phyloP scores from a whole-genome alignment of 2,329 filamentous ascomycete species.

The Colletotrichum costaricense region DNA sequence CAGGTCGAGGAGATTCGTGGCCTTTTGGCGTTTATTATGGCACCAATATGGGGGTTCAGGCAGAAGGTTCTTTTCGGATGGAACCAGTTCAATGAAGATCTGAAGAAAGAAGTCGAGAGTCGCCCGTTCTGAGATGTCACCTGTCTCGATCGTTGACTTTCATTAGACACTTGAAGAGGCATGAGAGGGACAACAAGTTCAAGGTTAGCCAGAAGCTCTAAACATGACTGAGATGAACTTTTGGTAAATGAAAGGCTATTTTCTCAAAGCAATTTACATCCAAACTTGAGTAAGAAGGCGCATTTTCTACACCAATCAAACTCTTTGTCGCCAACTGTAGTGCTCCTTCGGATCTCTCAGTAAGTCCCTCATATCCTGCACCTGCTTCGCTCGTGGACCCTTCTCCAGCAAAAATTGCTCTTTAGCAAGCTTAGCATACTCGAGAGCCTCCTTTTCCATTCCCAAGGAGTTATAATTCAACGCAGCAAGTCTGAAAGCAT shows the following conservation, averaged over 20 bases:
- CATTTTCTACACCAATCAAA: neutral
- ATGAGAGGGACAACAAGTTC: neutral
- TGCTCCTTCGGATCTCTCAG: constrained; percentile 19
- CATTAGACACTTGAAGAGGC: fast-evolving
- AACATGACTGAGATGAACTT: neutral
- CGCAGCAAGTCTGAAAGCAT: constrained; percentile 51
- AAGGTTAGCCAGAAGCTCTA: neutral
- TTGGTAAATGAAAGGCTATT: neutral
- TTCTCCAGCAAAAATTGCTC: constrained; percentile 46
- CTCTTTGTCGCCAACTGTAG: constrained; percentile 33
- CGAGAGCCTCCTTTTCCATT: constrained; percentile 49
- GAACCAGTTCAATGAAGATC: constrained; percentile 8
- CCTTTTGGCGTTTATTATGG: constrained; percentile 1
- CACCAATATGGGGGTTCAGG: neutral
- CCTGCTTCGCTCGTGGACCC: constrained; percentile 14
- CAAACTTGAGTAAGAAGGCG: too few relatives aligned
- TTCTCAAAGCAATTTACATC: neutral
- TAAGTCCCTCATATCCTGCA: constrained; percentile 19
- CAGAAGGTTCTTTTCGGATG: neutral
- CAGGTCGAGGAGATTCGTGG: constrained; percentile 3
- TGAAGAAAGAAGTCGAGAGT: constrained; percentile 9
- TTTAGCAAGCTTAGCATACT: constrained; percentile 50
- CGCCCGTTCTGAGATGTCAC: neutral
- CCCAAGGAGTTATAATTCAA: constrained; percentile 52
- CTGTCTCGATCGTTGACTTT: neutral